Evolutionary conservation across 805 yeast genomes (phyloP).

Genomic region (Isabelozyma heimii): DNA sequence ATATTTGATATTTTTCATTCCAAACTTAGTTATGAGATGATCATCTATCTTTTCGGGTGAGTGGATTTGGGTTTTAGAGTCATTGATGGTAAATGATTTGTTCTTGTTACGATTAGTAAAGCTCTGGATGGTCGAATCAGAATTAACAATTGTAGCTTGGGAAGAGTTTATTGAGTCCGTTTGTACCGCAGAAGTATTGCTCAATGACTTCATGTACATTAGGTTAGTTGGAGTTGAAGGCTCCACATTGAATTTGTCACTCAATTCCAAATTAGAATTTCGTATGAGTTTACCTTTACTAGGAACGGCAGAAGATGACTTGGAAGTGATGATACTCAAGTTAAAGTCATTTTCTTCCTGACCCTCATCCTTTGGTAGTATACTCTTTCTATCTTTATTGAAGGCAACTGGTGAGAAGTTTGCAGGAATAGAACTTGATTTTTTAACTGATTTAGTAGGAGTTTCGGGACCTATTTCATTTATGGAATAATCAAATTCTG

Average conservation of each 20-base stretch:
- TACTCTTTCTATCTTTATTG: slow-evolving; percentile 1
- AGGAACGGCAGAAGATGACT: no score
- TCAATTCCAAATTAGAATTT: neutral
- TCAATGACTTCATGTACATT: neutral
- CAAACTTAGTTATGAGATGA: slow-evolving; percentile 49
- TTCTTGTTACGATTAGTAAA: neutral
- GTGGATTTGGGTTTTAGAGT: neutral
- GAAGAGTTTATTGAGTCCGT: slow-evolving; percentile 17
- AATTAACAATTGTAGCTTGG: slow-evolving; percentile 13
- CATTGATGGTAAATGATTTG: neutral
- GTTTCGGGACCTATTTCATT: slow-evolving; percentile 29
- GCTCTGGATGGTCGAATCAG: neutral
- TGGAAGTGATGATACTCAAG: no score
- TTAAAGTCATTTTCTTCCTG: neutral
- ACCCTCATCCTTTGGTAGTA: neutral
- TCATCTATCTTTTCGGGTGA: slow-evolving; percentile 30
- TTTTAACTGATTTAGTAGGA: slow-evolving; percentile 34
- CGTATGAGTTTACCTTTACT: no score
- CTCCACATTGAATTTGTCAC: slow-evolving; percentile 3
- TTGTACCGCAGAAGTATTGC: slow-evolving; percentile 2
- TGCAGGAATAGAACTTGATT: slow-evolving; percentile 25
- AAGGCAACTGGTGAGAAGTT: slow-evolving; percentile 22
- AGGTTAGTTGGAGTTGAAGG: slow-evolving; percentile 17
- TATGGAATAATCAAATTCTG: slow-evolving; percentile 12
- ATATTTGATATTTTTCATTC: slow-evolving; percentile 54